Conservation (phyloP, 2,329 filamentous ascomycete species). For the Graphilbum sp. region DNA sequence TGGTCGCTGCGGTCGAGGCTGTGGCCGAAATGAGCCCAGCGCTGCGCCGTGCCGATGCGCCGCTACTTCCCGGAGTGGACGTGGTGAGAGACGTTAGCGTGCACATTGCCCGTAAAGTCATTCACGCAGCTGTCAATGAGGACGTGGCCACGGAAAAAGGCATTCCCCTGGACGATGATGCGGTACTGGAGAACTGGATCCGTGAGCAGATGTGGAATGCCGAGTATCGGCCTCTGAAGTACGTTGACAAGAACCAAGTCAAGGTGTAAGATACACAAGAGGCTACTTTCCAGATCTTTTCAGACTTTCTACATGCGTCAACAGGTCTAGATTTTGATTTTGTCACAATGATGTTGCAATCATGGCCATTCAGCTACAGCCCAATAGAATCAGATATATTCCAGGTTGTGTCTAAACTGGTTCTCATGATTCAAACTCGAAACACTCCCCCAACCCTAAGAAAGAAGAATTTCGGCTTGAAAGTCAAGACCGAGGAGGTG, state of each 20-base stretch:
- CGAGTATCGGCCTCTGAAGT: conserved; percentile 45
- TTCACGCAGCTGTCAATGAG: conserved; percentile 54
- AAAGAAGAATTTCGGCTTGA: too few relatives aligned
- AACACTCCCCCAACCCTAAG: too few relatives aligned
- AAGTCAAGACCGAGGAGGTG: too few relatives aligned
- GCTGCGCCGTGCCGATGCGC: conserved; percentile 41
- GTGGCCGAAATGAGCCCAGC: conserved; percentile 59
- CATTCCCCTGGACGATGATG: conserved; percentile 43
- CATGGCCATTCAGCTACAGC: too few relatives aligned
- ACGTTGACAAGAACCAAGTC: neutral
- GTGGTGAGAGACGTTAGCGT: conserved; percentile 63
- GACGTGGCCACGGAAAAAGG: conserved; percentile 45
- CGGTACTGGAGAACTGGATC: conserved; percentile 54
- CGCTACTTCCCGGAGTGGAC: conserved; percentile 60
- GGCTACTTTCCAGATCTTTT: too few relatives aligned
- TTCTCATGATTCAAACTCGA: too few relatives aligned
- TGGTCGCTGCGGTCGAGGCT: conserved; percentile 62
- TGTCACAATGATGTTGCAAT: too few relatives aligned
- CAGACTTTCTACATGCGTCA: too few relatives aligned
- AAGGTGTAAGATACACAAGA: too few relatives aligned
- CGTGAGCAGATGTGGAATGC: conserved; percentile 67
- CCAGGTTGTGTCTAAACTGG: too few relatives aligned
- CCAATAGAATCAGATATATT: too few relatives aligned
- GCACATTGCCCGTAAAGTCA: conserved; percentile 59
- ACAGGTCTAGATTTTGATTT: too few relatives aligned